Base-by-base conservation (phyloP, 352 stramenopile species). In the Phytophthora quininea region DNA sequence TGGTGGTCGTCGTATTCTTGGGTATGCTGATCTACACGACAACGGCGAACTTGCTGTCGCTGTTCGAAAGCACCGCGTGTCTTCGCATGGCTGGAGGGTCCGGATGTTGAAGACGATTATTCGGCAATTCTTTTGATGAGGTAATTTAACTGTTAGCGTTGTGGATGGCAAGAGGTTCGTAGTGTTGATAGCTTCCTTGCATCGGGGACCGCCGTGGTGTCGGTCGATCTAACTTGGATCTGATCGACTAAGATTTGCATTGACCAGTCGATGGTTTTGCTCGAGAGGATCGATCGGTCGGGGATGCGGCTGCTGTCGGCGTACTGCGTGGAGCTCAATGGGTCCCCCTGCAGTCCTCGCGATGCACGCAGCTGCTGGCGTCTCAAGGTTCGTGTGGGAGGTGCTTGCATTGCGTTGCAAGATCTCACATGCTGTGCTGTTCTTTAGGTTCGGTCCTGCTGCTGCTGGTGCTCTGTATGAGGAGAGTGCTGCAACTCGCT, bases 51-150 rank as follows among this genome's bases (percentile, higher is more conserved):
- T 58, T 76, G 12, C 52, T 90, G 37, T 81, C 77, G 19, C 68
- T 86, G 19, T 77, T 88, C 9, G 64, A 85, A 55, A 74, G 54
- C 12, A 92, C 86, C 0, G 68, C 84, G 58, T 94, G 86, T 61
- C 62, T 94, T 49, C 80, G 77, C 5, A 73, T 94, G 35, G 76
- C 75, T 43, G 86, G 86, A 10, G 84, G 86, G 3, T 62, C 82
- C 68, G 82, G 84, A 3, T 92, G 84, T 54, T 37, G n/a, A 46
- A 54, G 29, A 14, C 19, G 19, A 24, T 4, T 29, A 29, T 4
- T 49, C 8, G 12, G 6, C 14, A 29, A 10, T 29, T 49, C 8
- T 49, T 27, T 29, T 24, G 19, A 8, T 8, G 15, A 29, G 29
- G 43, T 49, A 49, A 49, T 49, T 49, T 49, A 49, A 24, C 19